A percentile compares a stretch with the other conserved stretches of the same genome.
Conservation (phyloP, 805 yeast species). For the Candida piceae region DNA sequence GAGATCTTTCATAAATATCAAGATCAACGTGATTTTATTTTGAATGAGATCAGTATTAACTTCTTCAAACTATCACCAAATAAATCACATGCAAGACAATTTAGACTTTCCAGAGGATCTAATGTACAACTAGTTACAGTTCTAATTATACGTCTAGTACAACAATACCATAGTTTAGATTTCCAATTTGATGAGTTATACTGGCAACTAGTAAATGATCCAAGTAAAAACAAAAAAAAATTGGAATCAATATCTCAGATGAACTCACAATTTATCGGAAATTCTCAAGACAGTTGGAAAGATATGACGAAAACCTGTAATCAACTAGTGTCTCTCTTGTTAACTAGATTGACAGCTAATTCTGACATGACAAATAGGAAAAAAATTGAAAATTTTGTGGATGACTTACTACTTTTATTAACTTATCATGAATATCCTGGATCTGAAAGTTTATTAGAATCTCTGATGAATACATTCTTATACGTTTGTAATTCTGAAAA, state of each 20-base stretch:
- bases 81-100: slow-evolving; percentile 40
- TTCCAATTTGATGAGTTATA: slow-evolving; percentile 20
- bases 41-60: slow-evolving; percentile 53
- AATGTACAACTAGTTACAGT: slow-evolving; percentile 46
- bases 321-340: slow-evolving; percentile 27
- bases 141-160: slow-evolving; percentile 40
- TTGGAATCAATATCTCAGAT: slow-evolving; percentile 7
- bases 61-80: slow-evolving; percentile 45
- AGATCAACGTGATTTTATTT: slow-evolving; percentile 54
- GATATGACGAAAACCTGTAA: slow-evolving; percentile 17
- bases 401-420: slow-evolving; percentile 50
- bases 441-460: slow-evolving; percentile 44
- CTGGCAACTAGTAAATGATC: slow-evolving; percentile 14
- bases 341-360: slow-evolving; percentile 27
- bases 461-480: slow-evolving; percentile 41
- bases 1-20: slow-evolving; percentile 36
- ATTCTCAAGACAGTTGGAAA: slow-evolving; percentile 5
- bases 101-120: slow-evolving; percentile 38
- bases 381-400: slow-evolving; percentile 47
- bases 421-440: slow-evolving; percentile 59
- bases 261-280: slow-evolving; percentile 7
- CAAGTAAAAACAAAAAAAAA: slow-evolving; percentile 8
- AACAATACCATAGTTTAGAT: slow-evolving; percentile 12
- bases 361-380: slow-evolving; percentile 31
- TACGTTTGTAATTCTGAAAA: slow-evolving; percentile 34